Percentiles rank a stretch among this genome's conserved stretches.
phyloP scores from a whole-genome alignment of 257 asterid species.

The Gardenia jasminoides region DNA sequence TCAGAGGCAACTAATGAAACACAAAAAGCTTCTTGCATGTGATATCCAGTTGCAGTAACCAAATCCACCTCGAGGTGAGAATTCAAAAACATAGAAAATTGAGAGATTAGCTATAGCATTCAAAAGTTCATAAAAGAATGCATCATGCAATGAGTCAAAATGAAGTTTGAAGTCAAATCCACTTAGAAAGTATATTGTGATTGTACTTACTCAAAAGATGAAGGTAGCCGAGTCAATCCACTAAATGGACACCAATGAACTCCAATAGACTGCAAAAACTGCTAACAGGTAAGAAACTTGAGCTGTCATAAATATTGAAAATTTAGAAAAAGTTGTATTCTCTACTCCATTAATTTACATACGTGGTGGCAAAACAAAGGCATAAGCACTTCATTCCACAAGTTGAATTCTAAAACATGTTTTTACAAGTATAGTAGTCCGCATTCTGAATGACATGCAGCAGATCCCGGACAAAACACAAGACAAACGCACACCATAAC shows the following conservation, averaged over 20 bases:
- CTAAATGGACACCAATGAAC: conserved; percentile 93
- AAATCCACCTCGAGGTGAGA: background rate
- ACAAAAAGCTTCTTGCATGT: background rate
- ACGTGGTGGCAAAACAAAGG: background rate
- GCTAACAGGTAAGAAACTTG: conserved; percentile 19
- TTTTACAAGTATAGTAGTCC: background rate
- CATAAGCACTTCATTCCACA: background rate
- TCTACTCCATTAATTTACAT: background rate
- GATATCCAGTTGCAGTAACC: background rate
- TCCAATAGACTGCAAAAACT: conserved; percentile 76
- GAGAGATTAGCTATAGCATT: background rate
- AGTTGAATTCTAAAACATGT: background rate
- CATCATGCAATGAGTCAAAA: background rate
- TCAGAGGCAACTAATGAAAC: background rate
- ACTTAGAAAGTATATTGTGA: conserved; percentile 1
- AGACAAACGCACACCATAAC: background rate
- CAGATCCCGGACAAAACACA: background rate
- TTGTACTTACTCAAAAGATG: conserved; percentile 74
- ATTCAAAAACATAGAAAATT: background rate
- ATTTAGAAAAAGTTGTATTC: background rate
- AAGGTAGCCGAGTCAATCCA: conserved; percentile 67
- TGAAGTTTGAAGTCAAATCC: background rate
- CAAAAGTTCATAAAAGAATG: background rate
- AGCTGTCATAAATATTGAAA: background rate
- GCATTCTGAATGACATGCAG: background rate